Evolutionary conservation across 176 grass and related monocot genomes (phyloP), one percentile per base, ranked within the genome.

Genomic region (Aegilops umbellulata): DNA sequence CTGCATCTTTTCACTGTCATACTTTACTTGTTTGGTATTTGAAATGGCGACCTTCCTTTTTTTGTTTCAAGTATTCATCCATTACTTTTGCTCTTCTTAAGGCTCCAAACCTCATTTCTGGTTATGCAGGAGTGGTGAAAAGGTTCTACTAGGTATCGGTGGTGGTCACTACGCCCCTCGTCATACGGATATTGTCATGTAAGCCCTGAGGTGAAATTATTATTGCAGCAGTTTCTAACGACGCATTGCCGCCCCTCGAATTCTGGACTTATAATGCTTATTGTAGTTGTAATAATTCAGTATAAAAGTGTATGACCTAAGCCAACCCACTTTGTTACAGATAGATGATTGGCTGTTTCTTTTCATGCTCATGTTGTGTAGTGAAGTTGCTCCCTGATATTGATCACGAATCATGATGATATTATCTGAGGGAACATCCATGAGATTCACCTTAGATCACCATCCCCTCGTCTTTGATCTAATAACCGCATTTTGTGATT

Each of bases 91-190:
- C 10, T 1, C 14, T 38, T 51, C 12, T 69, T 86, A 70, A 77
- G 24, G 27, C 23, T 41, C 42, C 16, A 60, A 57, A 14, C 11
- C 58, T 74, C 12, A 55, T 78, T 64, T 86, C 65, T 90, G 60
- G 61, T 82, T 65, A 82, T 90, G 60, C 74, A 98, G 95, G 75
- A 84, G 47, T 60, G 76, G 76, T 83, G 86, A 94, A 41, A 98
- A 98, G n/a, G 86, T 98, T 65, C 91, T 95, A 60, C 66, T 98
- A 25, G 95, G 95, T 30, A 95, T 95, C 87, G 93, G 95, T 82
- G 95, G 95, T 41, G 95, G 95, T 69, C 95, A 98, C 85, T 95
- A 98, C 44, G 93, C 88, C 67, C 95, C 95, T 92, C 89, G 95
- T 58, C 95, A 98, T 70, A 92, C 86, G 89, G 91, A 98, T 90